phyloP scores from a whole-genome alignment of 768 basidiomycete species.

The Sporobolomyces pararoseus region DNA sequence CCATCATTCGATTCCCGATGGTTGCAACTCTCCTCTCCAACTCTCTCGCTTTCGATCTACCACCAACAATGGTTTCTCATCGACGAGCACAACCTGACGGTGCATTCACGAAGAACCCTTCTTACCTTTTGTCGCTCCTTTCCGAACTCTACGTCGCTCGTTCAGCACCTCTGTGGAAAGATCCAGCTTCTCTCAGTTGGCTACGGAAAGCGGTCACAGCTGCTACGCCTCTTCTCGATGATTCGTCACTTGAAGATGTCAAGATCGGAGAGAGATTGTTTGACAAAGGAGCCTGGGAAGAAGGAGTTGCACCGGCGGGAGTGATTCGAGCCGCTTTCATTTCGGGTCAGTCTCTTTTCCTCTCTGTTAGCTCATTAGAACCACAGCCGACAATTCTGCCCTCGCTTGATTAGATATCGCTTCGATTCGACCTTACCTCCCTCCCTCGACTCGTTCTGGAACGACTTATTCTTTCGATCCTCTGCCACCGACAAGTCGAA shows the following conservation, averaged over 20 bases:
- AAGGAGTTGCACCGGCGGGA: slow-evolving; percentile 31
- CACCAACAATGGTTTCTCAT: slow-evolving; percentile 27
- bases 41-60: slow-evolving; percentile 52
- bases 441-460: slow-evolving; percentile 48
- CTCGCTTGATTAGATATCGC: slow-evolving; percentile 16
- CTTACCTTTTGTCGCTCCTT: slow-evolving; percentile 62
- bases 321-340: slow-evolving; percentile 39
- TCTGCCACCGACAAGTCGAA: slow-evolving; percentile 64
- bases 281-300: slow-evolving; percentile 18
- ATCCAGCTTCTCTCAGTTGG: slow-evolving; percentile 62
- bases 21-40: slow-evolving; percentile 78
- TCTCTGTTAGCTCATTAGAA: background rate
- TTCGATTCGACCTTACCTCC: slow-evolving; percentile 38
- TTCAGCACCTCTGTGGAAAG: slow-evolving; percentile 76
- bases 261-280: slow-evolving; percentile 18
- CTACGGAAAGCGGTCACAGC: slow-evolving; percentile 59
- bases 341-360: slow-evolving; percentile 26
- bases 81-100: slow-evolving; percentile 34
- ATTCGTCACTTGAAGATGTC: slow-evolving; percentile 17
- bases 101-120: slow-evolving; percentile 29
- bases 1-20: slow-evolving; percentile 72
- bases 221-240: slow-evolving; percentile 50
- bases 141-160: slow-evolving; percentile 83
- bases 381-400: background rate
- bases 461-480: slow-evolving; percentile 77